Percentiles rank a stretch among this genome's conserved stretches.
Evolutionary conservation across 768 basidiomycete species (phyloP).

Genomic region (Gyrodon lividus): DNA sequence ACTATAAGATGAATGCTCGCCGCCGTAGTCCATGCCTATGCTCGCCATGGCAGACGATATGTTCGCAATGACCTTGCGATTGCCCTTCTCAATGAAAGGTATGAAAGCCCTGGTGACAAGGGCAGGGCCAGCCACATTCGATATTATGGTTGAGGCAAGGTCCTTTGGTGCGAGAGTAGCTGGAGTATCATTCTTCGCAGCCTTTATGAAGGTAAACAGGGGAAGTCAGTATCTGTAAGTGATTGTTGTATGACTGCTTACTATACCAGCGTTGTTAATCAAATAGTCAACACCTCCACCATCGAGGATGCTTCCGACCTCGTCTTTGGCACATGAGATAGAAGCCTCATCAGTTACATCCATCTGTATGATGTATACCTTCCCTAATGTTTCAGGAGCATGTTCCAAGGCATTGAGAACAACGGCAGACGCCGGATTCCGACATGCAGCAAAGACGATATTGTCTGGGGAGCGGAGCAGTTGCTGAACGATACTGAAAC

Average conservation of each 20-base stretch:
- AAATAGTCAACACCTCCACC: constrained; percentile 37
- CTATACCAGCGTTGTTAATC: constrained; percentile 39
- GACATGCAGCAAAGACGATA: constrained; percentile 10
- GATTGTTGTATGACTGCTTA: constrained; percentile 15
- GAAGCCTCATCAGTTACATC: constrained; percentile 32
- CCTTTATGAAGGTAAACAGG: constrained; percentile 7
- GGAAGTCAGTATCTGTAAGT: background rate
- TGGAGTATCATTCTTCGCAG: constrained; percentile 23
- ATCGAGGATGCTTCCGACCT: constrained; percentile 17
- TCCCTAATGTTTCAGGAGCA: background rate
- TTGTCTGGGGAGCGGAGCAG: constrained; percentile 4
- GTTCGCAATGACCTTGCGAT: constrained; percentile 36
- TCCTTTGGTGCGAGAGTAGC: constrained; percentile 24
- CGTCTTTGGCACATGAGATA: constrained; percentile 20
- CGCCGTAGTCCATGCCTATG: constrained; percentile 31
- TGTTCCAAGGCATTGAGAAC: background rate
- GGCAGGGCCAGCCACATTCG: constrained; percentile 37
- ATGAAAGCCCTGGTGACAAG: constrained; percentile 34
- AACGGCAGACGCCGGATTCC: background rate
- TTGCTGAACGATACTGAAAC: constrained; percentile 5
- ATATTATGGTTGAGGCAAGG: constrained; percentile 23
- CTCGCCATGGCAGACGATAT: constrained; percentile 34
- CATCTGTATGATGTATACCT: constrained; percentile 32
- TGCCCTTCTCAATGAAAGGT: constrained; percentile 33
- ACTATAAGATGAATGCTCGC: constrained; percentile 31